These are phyloP conservation scores for Scleroderma bovista DNA, from an alignment of 768 basidiomycete genomes.

Conservation along the genomic window DNA sequence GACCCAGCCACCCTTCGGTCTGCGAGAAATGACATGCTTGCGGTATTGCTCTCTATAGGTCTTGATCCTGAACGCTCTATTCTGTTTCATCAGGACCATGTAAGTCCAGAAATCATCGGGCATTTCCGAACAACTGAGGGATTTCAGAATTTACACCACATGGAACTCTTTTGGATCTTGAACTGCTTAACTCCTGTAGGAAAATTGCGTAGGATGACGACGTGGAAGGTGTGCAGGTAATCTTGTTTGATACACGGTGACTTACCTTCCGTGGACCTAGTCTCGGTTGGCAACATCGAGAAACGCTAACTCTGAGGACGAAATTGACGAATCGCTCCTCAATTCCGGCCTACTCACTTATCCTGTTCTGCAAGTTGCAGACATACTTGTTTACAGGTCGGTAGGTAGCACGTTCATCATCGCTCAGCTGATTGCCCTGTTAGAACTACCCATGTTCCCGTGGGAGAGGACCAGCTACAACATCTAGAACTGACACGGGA, in stretches of 20 bases:
- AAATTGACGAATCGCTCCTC: constrained; percentile 76
- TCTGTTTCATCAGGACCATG: constrained; percentile 88
- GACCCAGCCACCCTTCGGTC: constrained; percentile 56
- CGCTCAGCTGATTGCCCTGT: background rate
- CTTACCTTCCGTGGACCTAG: constrained; percentile 32
- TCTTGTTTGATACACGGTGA: too few relatives aligned
- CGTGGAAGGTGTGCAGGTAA: constrained; percentile 73
- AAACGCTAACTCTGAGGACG: constrained; percentile 68
- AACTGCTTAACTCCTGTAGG: constrained; percentile 82
- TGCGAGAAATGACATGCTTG: constrained; percentile 73
- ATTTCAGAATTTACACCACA: constrained; percentile 71
- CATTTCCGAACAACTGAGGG: background rate
- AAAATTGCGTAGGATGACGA: constrained; percentile 85
- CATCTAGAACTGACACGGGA: constrained; percentile 88
- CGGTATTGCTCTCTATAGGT: constrained; percentile 78
- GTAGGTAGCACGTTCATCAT: constrained; percentile 10
- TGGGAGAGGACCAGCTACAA: constrained; percentile 94
- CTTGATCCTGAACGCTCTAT: constrained; percentile 70
- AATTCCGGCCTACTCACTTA: constrained; percentile 88
- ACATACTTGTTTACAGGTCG: constrained; percentile 82
- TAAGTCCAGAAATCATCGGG: constrained; percentile 25
- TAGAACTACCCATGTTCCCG: constrained; percentile 90
- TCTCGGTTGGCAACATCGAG: constrained; percentile 68
- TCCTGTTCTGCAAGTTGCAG: constrained; percentile 90
- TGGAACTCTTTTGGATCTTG: constrained; percentile 87